A percentile compares a stretch with the other conserved stretches of the same genome.
Evolutionary conservation across 257 asterid species (phyloP).

Genomic region (Eucommia ulmoides): DNA sequence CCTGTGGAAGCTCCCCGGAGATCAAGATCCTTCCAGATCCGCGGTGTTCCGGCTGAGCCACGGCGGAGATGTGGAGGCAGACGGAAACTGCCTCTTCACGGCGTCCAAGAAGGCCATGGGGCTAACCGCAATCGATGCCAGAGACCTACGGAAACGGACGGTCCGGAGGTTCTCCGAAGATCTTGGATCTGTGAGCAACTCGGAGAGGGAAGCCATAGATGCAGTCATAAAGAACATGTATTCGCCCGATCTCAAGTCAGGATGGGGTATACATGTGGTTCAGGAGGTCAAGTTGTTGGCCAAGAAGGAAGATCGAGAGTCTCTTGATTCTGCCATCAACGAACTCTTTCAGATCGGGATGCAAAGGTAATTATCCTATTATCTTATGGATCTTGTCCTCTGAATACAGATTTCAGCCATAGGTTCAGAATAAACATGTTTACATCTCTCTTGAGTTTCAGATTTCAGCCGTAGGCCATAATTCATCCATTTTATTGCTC

Average conservation of each 20-base stretch:
- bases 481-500: no score
- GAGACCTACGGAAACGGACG: conserved; percentile 57
- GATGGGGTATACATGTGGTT: conserved; percentile 95
- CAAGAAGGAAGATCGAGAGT: conserved; percentile 50
- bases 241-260: conserved; percentile 78
- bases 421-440: no score
- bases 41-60: conserved; percentile 54
- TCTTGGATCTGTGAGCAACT: conserved; percentile 52
- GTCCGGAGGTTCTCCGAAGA: conserved; percentile 68
- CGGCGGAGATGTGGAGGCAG: conserved; percentile 90
- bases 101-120: conserved; percentile 64
- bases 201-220: conserved; percentile 35
- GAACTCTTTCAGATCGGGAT: conserved; percentile 73
- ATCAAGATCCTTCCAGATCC: conserved; percentile 26
- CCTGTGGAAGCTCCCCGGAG: conserved; percentile 77
- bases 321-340: conserved; percentile 55
- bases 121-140: conserved; percentile 22
- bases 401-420: no score
- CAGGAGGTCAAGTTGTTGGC: conserved; percentile 84
- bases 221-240: conserved; percentile 72
- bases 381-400: no score
- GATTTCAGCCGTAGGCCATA: no score
- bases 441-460: no score
- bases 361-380: conserved; percentile 46
- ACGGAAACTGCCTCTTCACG: conserved; percentile 83